Conservation (phyloP, 2,329 filamentous ascomycete species). For the Blastomyces parvus region DNA sequence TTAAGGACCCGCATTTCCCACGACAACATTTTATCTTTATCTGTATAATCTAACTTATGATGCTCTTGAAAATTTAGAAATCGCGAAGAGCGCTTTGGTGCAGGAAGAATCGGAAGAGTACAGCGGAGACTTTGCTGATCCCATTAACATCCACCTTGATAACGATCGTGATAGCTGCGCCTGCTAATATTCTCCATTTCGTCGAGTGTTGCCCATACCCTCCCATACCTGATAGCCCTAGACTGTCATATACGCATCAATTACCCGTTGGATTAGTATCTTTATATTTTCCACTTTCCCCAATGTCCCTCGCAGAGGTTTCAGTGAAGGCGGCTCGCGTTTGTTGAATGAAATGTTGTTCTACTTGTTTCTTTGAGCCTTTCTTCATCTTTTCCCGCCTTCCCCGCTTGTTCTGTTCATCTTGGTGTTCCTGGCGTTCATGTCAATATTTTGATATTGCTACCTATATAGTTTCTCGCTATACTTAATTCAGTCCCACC, state of each 20-base stretch:
- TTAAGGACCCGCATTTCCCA: not conserved
- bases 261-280: not conserved
- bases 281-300: too few relatives aligned
- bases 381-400: not conserved
- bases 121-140: conserved; percentile 92
- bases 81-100: conserved; percentile 86
- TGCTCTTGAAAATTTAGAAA: conserved; percentile 52
- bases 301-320: not conserved
- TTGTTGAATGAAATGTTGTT: not conserved
- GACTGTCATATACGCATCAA: not conserved
- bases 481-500: not conserved
- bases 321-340: not conserved
- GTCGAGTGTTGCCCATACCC: not conserved
- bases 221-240: not conserved
- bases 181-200: conserved; percentile 52
- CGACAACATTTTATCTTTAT: conserved; percentile 13
- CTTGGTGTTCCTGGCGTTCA: not conserved
- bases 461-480: not conserved
- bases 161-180: conserved; percentile 87
- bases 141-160: conserved; percentile 96
- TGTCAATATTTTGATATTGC: not conserved
- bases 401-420: not conserved
- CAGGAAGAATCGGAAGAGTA: conserved; percentile 98
- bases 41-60: conserved; percentile 7
- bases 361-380: too few relatives aligned